Evolutionary conservation across 108 stramenopile genomes (phyloP), one percentile per base, ranked within the genome.

Genomic region (Nitzschia sp.): DNA sequence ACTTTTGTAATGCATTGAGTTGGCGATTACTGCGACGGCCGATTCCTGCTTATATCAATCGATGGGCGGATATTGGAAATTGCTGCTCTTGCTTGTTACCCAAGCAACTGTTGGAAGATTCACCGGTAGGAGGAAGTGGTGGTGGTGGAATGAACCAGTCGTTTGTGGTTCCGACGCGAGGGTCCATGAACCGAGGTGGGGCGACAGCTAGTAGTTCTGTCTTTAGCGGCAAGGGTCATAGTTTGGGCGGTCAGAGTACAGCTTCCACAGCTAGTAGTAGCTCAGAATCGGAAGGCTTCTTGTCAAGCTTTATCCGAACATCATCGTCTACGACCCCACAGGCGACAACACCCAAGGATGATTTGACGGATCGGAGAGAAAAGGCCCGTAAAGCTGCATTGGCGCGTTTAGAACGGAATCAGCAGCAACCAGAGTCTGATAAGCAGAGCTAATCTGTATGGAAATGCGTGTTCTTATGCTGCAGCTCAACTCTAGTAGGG

Each of bases 1-100:
- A 94, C 73, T 97, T 97, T 76, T 82, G 90, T 31, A 93, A 95
- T 73, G 97, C 95, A 19, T 61, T 97, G 11, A 78, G 75, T n/a
- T 85, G 78, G 81, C 74, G 69, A 25, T 80, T 97, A 13, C 63
- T 94, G 49, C 49, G 66, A 17, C 75, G 59, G 2, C 70, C 66
- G 17, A 87, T 95, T 33, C 97, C 97, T 5, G 76, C 78, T 3
- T 89, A 93, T 75, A 82, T 97, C 32, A 97, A 97, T 65, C 88
- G 97, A 59, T 77, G 85, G 27, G 90, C 95, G 1, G 76, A 89
- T 82, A 45, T 93, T 48, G 95, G 88, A n/a, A 75, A 78, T 6
- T 93, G 82, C 63, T 91, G 81, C 65, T 78, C 81, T 26, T 97
- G 96, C 66, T 66, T 95, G 4, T 54, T 95, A 25, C 96, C 96